phyloP scores from a whole-genome alignment of 2,329 filamentous ascomycete species.

The Trichoderma hamatum region DNA sequence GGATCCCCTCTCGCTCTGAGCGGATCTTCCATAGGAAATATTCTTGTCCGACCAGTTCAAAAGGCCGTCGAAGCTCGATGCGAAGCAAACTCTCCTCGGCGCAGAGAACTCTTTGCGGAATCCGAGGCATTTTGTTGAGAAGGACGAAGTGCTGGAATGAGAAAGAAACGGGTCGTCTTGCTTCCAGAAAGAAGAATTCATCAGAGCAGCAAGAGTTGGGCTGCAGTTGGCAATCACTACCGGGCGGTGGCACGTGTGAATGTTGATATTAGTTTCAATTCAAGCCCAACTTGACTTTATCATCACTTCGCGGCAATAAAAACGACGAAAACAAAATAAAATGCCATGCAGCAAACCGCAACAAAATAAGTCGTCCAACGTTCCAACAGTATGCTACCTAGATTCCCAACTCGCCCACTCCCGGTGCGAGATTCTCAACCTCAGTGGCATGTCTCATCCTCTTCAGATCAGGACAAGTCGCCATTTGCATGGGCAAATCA shows the following conservation, averaged over 20 bases:
- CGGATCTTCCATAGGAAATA: background rate
- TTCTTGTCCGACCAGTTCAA: background rate
- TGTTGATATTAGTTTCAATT: background rate
- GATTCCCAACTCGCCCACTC: background rate
- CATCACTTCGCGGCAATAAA: background rate
- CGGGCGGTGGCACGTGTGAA: background rate
- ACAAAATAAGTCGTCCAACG: background rate
- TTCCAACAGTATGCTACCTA: too few species aligned
- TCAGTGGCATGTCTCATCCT: slow-evolving; percentile 52
- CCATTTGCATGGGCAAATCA: slow-evolving; percentile 64
- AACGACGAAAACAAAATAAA: background rate
- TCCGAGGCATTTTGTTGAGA: background rate
- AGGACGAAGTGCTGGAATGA: background rate
- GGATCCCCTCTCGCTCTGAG: background rate
- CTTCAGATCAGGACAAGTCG: slow-evolving; percentile 62
- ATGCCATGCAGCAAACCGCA: background rate
- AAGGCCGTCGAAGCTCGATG: background rate
- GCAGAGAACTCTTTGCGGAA: background rate
- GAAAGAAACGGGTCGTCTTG: background rate
- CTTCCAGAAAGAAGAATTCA: background rate
- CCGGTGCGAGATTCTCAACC: slow-evolving; percentile 26
- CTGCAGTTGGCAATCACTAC: background rate
- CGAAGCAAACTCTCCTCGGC: background rate
- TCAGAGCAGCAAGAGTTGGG: background rate
- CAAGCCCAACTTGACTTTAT: background rate